A percentile compares a stretch with the other conserved stretches of the same genome.
phyloP scores from a whole-genome alignment of 2,329 filamentous ascomycete species.

The Ophiostoma himal-ulmi region DNA sequence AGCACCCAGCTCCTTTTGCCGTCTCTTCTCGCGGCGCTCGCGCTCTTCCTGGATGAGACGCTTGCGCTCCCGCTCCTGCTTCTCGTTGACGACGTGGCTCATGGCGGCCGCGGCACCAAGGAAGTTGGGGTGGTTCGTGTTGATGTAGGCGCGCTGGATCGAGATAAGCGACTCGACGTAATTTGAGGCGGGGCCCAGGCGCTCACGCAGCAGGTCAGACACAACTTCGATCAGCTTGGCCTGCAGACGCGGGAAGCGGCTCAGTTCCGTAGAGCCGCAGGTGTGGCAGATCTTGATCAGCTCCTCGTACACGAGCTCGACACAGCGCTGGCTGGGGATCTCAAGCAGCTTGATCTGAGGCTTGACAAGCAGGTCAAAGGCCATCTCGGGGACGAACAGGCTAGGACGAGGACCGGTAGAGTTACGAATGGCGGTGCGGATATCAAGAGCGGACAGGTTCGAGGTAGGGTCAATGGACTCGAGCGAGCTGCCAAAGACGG shows the following conservation, averaged over 20 bases:
- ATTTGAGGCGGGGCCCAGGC: constrained; percentile 77
- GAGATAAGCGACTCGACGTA: constrained; percentile 97
- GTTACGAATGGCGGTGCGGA: constrained; percentile 94
- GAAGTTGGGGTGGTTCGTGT: constrained; percentile 99
- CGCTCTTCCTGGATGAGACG: constrained; percentile 73
- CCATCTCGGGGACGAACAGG: constrained; percentile 93
- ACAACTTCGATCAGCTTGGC: constrained; percentile 97
- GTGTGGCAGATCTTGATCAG: constrained; percentile 99
- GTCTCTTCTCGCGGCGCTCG: constrained; percentile 74
- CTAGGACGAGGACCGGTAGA: constrained; percentile 93
- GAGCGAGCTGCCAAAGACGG: constrained; percentile 91
- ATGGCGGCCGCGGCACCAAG: constrained; percentile 93
- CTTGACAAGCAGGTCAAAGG: constrained; percentile 95
- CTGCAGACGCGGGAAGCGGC: constrained; percentile 85
- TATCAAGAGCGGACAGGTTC: constrained; percentile 90
- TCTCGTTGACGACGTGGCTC: constrained; percentile 91
- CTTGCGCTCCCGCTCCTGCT: constrained; percentile 89
- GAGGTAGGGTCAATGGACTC: constrained; percentile 94
- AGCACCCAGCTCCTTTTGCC: constrained; percentile 73
- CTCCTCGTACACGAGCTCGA: constrained; percentile 97
- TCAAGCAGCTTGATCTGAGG: constrained; percentile 97
- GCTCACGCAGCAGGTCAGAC: constrained; percentile 87
- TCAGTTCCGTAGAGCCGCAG: constrained; percentile 89
- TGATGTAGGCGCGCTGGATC: constrained; percentile 97
- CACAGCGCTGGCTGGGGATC: constrained; percentile 89